Evolutionary conservation across 495 filamentous ascomycete genomes (phyloP), one percentile per base, ranked within the genome.

Genomic region (Glutinoglossum americanum): DNA sequence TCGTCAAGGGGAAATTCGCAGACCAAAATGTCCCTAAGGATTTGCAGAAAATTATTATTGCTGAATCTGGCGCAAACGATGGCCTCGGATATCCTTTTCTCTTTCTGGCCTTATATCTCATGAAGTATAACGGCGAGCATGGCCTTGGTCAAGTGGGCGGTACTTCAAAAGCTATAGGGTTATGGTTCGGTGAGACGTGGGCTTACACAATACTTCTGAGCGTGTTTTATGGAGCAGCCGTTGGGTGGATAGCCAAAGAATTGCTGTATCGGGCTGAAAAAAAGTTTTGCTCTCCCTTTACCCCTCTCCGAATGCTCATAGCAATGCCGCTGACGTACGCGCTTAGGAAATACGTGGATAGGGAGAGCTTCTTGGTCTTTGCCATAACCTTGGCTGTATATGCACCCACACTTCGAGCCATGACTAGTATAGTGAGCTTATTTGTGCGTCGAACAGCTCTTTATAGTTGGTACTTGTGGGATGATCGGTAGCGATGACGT

Each of bases 61-160:
- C 89, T 0, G 89, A 97, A 70, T 87, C 83, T 0, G 90, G 89
- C 1, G 85, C 87, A 3, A 95, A 94, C 66, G 89, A 95, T 67
- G 89, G 89, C 0, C 75, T 97, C n/a, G 89, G 89, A 0, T 93
- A 93, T 63, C 89, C 89, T 0, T 95, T 93, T 62, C 71, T 95
- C 25, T 94, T 89, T 71, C 73, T 94, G 54, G 80, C 83, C 1
- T 71, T 97, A 51, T 94, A 89, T 65, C 65, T 94, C 37, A 78
- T 93, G 62, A 84, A 89, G 69, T 90, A 85, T 62, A 73, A 71
- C 3, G 78, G 77, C 1, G 72, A 76, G 62, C 73, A 73, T 55
- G 82, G 81, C 0, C 68, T 64, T 62, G 79, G 73, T 0, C 71
- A 73, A 45, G 64, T 67, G 55, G 84, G 84, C 21, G 81, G 78